Evolutionary conservation across 2,329 filamentous ascomycete species (phyloP), one percentile per base, ranked within the genome.

Genomic region (Penicillium concentricum): DNA sequence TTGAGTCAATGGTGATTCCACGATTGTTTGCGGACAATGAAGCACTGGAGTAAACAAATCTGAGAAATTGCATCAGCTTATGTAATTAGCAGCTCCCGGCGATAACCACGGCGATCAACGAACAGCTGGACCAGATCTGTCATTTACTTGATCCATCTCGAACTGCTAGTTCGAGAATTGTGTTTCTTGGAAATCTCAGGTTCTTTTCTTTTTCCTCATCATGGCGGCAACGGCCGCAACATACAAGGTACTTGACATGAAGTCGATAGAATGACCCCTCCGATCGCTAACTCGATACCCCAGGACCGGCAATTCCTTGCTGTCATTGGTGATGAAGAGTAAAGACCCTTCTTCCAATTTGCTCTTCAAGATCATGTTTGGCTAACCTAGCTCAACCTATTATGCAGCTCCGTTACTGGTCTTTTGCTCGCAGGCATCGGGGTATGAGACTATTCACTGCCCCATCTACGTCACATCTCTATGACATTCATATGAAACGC

Each of bases 371-470:
- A n/a, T 22, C 8, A 5, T 12, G 2, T 13, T 20, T 9, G 53
- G 51, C 66, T 68, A 62, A 73, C 48, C 22, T 56, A n/a, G 48
- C 16, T 26, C 42, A 10, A 35, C 24, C 28, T 39, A 26, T n/a
- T 26, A 16, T 55, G 35, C 67, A 99, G 94, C 79, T 96, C 94
- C 46, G 92, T 97, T 57, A 99, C 94, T 18, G 94, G 94, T 61
- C 84, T 99, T 71, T 85, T 99, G 51, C 89, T 99, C 62, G 94
- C 94, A 53, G 94, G 94, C 66, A 91, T 99, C 71, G 94, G 94
- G 65, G 94, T 97, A 84, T 67, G 85, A 75, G 54, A 41, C 50
- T 24, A 8, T 26, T n/a, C 28, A 58, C 37, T 18, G 32, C 20
- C 10, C 26, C 24, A 28, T 44, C 28, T 20, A 47, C 15, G 18